These are phyloP conservation scores for Yamadazyma spencermartinsiae DNA, from an alignment of 1,139 yeast genomes.

Conservation along the genomic window DNA sequence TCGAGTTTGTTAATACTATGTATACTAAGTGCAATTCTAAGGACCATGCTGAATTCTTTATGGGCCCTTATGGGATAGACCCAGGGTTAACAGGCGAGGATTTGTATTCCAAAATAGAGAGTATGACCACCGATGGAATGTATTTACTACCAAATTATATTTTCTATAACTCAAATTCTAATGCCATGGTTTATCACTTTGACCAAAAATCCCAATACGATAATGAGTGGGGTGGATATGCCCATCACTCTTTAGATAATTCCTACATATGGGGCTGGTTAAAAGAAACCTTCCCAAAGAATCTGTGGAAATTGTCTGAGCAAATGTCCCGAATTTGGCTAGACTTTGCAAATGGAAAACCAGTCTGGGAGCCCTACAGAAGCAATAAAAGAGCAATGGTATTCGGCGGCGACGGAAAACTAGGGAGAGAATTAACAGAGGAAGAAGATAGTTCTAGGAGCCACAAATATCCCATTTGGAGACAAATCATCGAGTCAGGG, in stretches of 20 bases:
- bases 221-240: constrained; percentile 15
- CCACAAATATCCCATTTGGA: constrained; percentile 14
- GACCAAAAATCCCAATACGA: constrained; percentile 13
- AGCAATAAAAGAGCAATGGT: constrained; percentile 10
- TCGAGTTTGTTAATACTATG: constrained; percentile 4
- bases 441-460: constrained; percentile 7
- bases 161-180: constrained; percentile 8
- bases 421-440: constrained; percentile 1
- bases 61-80: constrained; percentile 6
- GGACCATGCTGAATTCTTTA: constrained; percentile 6
- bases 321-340: constrained; percentile 11
- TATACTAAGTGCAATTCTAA: constrained; percentile 3
- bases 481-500: constrained; percentile 9
- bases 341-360: constrained; percentile 16
- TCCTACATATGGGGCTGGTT: constrained; percentile 16
- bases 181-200: constrained; percentile 9
- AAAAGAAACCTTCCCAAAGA: constrained; percentile 9
- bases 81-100: constrained; percentile 3
- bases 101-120: constrained; percentile 6
- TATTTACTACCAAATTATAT: constrained; percentile 10
- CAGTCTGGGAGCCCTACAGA: constrained; percentile 10
- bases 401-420: constrained; percentile 10
- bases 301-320: constrained; percentile 4
- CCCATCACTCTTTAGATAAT: constrained; percentile 19
- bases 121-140: constrained; percentile 10